Evolutionary conservation across 176 grass and related monocot species (phyloP), one percentile per base, ranked within the genome.

Genomic region (Dendrocalamus sinicus): DNA sequence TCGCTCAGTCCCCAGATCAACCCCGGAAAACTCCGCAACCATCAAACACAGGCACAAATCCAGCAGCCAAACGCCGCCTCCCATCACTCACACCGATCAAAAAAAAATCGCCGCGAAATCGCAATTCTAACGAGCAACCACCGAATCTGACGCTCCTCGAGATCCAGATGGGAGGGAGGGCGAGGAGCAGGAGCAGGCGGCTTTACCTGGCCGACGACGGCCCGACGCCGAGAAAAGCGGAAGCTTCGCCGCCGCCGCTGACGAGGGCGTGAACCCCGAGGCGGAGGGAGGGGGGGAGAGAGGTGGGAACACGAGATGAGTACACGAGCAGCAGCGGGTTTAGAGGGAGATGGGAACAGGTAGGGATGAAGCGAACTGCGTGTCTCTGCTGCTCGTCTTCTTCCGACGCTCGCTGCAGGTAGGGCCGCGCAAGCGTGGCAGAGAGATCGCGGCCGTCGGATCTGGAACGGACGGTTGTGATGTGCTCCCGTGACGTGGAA

Each of bases 401-500:
- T 3, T 32, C 32, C 50, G 45, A 44, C 54, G 4, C 30, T 30
- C 37, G 15, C 88, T 85, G 88, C 39, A 30, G 2, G 88, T 85
- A 76, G 87, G 59, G 1, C 59, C 14, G 11, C 15, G 16, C 0
- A 51, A 51, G 24, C 8, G 8, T 43, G n/a, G 45, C 7, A 24
- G 70, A 10, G 70, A 22, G 45, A 17, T 73, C 45, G 8, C 0
- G 3, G 3, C 80, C 89, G 80, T 91, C 13, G 13, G 89, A 91
- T 91, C 60, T 17, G 40, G 12, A 45, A 3, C 69, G n/a, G 60
- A 26, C 89, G 81, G 1, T 12, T 0, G 0, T 0, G 89, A 90
- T 86, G 46, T 9, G 37, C 17, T 55, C 72, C 73, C 5, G 73
- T 90, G 89, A 90, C 79, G 79, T 90, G 84, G 79, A 72, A n/a